A percentile compares a stretch with the other conserved stretches of the same genome.
Evolutionary conservation across 371 early-diverging fungal genomes (phyloP).

Genomic region (Smittium mucronatum): DNA sequence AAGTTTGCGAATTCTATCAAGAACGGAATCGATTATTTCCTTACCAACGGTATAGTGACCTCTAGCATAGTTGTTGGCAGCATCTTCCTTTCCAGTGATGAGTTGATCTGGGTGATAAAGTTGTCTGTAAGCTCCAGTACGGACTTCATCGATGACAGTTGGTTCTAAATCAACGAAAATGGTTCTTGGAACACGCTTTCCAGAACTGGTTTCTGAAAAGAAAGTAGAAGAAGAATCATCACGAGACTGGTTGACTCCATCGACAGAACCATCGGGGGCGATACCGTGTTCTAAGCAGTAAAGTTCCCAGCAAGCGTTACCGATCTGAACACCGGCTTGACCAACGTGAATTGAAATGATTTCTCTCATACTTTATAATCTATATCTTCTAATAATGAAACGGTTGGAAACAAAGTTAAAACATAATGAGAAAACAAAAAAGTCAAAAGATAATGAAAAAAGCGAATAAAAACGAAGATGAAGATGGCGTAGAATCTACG

Average conservation of each 20-base stretch:
- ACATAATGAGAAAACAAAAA: too few relatives aligned
- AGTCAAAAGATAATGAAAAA: too few relatives aligned
- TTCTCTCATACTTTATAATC: conserved; percentile 83
- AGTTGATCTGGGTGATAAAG: conserved; percentile 98
- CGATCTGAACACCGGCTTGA: conserved; percentile 99
- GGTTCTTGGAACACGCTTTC: conserved; percentile 98
- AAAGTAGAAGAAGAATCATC: conserved; percentile 89
- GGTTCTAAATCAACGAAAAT: conserved; percentile 97
- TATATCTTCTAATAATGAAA: background rate
- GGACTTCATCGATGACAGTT: conserved; percentile 94
- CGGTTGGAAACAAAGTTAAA: background rate
- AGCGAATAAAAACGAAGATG: too few relatives aligned
- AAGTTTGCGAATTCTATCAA: conserved; percentile 94
- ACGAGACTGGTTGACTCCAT: conserved; percentile 45
- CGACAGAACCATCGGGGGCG: conserved; percentile 85
- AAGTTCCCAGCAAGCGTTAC: conserved; percentile 99
- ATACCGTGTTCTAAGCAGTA: conserved; percentile 98
- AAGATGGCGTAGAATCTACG: too few relatives aligned
- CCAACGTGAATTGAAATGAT: conserved; percentile 96
- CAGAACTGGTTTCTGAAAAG: conserved; percentile 91
- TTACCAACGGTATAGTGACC: conserved; percentile 99
- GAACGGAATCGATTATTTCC: conserved; percentile 90
- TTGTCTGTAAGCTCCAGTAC: conserved; percentile 88
- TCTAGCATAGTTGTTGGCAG: conserved; percentile 99
- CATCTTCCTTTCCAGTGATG: conserved; percentile 98